Conservation (phyloP, 2,329 filamentous ascomycete species). For the Neonectria neomacrospora region DNA sequence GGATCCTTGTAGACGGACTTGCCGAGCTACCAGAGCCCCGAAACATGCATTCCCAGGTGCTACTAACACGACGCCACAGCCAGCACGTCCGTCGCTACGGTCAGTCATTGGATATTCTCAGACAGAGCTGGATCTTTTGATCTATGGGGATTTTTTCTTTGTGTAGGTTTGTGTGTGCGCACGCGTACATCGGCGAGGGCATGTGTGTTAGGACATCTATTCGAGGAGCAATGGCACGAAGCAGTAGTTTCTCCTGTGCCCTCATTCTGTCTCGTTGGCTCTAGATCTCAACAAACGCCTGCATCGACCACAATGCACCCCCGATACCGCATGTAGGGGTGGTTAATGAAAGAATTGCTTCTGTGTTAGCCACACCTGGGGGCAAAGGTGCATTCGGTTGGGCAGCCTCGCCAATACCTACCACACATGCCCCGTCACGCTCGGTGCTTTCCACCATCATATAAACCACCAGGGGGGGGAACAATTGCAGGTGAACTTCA, state of each 20-base stretch:
- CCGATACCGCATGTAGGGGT: slow-evolving; percentile 4
- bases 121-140: background rate
- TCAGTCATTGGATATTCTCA: no score
- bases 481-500: background rate
- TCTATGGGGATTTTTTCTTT: background rate
- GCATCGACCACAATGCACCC: slow-evolving; percentile 19
- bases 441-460: background rate
- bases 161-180: background rate
- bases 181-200: background rate
- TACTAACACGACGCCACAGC: background rate
- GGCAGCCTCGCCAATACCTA: background rate
- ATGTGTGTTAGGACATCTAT: background rate
- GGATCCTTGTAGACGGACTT: slow-evolving; percentile 10
- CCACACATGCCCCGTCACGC: background rate
- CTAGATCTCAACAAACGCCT: slow-evolving; percentile 11
- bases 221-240: background rate
- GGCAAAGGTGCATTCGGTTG: background rate
- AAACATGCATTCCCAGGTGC: slow-evolving; percentile 11
- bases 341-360: slow-evolving; percentile 16
- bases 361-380: slow-evolving; percentile 9
- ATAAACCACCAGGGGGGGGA: slow-evolving; percentile 11
- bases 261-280: background rate
- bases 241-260: background rate
- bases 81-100: no score
- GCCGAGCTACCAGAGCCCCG: slow-evolving; percentile 8